These are phyloP conservation scores for Cavenderia fasciculata DNA, from an alignment of 78 protist species.

Conservation along the genomic window DNA sequence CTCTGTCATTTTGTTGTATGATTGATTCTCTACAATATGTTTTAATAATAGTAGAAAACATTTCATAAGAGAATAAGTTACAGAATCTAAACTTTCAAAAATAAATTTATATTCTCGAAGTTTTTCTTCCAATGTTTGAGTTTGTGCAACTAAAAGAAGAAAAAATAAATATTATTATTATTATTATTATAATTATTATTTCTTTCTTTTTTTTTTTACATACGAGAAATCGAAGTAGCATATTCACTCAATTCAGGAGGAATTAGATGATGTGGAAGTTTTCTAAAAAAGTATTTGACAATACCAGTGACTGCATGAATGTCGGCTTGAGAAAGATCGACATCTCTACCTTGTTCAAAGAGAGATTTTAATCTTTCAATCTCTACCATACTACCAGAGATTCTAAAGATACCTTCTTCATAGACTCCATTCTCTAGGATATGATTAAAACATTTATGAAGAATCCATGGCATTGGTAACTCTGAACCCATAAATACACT, in stretches of 20 bases:
- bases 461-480: conserved; percentile 28
- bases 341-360: conserved; percentile 36
- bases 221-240: conserved; percentile 20
- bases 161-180: background rate
- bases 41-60: background rate
- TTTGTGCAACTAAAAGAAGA: conserved; percentile 21
- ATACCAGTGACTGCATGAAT: conserved; percentile 55
- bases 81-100: conserved; percentile 38
- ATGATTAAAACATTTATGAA: conserved; percentile 21
- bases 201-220: too few relatives aligned
- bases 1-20: conserved; percentile 45
- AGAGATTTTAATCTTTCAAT: background rate
- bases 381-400: conserved; percentile 37
- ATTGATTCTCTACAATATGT: background rate
- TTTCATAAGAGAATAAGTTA: background rate
- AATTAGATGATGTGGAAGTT: conserved; percentile 11
- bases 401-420: conserved; percentile 58
- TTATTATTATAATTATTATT: background rate
- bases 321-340: conserved; percentile 38
- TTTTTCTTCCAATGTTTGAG: conserved; percentile 66
- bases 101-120: conserved; percentile 58
- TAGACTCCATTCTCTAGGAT: background rate
- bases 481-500: too few relatives aligned
- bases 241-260: conserved; percentile 34
- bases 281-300: conserved; percentile 62